Base-by-base conservation (phyloP, 106 monocot genomes). In the Acorus calamus region DNA sequence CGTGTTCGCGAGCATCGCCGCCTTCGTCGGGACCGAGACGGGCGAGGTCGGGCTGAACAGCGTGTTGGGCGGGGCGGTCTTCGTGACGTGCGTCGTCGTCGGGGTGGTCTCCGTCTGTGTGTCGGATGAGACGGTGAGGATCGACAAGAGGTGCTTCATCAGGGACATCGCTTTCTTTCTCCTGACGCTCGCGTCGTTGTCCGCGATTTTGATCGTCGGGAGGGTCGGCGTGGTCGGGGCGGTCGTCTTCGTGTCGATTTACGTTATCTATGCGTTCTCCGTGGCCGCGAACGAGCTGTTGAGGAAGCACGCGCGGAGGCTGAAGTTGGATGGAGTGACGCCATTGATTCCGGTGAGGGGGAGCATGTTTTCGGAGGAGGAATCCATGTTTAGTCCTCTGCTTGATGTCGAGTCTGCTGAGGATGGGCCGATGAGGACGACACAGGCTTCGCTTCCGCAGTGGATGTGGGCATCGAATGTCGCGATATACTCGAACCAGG, bases 391-490 rank as follows among this genome's bases (percentile, higher is more conserved):
- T 61, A 80, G 89, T 64, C 58, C 79, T 12, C 55, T 94, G 60
- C 77, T 94, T 50, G 86, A 83, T 11, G 62, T 69, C 11, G 87
- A 87, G 66, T 54, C 55, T 50, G 12, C 47, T 50, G 46, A 50
- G 42, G 83, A 84, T 51, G 79, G 73, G 44, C 75, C 82, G 0
- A 71, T 61, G 61, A 53, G 28, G 28, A 28, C 28, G 28, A 28
- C 84, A 65, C 77, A 66, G 44, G 28, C 59, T 46, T 74, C 77
- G 11, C 75, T 98, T 66, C 96, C 88, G 72, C 84, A 85, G 52
- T 91, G 91, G 96, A 98, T 92, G 96, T 91, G 90, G 96, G 85
- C 87, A 59, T 88, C 96, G 0, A 80, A 87, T 73, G 71, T 98
- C 60, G 82, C 96, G 42, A 92, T 92, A 49, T 98, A 87, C 56